phyloP scores from a whole-genome alignment of 2,329 filamentous ascomycete species.

The Phoma herbarum region DNA sequence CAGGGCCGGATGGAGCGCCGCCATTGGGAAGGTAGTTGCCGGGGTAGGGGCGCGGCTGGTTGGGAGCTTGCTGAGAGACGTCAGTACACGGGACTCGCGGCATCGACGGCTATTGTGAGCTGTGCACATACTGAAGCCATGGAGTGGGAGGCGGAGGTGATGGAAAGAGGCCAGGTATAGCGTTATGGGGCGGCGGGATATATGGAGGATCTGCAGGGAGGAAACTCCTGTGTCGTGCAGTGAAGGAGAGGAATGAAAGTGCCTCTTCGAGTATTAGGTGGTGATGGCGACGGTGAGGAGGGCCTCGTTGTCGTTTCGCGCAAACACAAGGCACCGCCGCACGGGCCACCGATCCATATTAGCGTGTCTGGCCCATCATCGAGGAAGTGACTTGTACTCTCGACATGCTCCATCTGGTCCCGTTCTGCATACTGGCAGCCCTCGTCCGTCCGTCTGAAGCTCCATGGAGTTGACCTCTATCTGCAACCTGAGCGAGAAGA shows the following conservation, averaged over 20 bases:
- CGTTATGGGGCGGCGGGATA: constrained; percentile 21
- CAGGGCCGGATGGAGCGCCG: constrained; percentile 53
- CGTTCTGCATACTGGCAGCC: too few species aligned
- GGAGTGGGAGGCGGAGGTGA: constrained; percentile 36
- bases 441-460: constrained; percentile 9
- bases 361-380: constrained; percentile 34
- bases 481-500: too few species aligned
- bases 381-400: constrained; percentile 26
- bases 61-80: constrained; percentile 57
- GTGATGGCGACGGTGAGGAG: constrained; percentile 40
- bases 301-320: constrained; percentile 34
- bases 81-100: constrained; percentile 33
- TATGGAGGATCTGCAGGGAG: constrained; percentile 16
- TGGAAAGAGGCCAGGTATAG: constrained; percentile 34
- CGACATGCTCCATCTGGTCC: background rate
- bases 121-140: constrained; percentile 48
- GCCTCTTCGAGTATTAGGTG: constrained; percentile 35
- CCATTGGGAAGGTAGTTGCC: constrained; percentile 59
- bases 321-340: constrained; percentile 32
- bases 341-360: constrained; percentile 2
- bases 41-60: constrained; percentile 60
- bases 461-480: background rate
- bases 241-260: constrained; percentile 26
- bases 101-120: constrained; percentile 16
- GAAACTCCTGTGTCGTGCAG: constrained; percentile 16